phyloP scores from a whole-genome alignment of 31 red algal species.

The Asparagopsis taxiformis region DNA sequence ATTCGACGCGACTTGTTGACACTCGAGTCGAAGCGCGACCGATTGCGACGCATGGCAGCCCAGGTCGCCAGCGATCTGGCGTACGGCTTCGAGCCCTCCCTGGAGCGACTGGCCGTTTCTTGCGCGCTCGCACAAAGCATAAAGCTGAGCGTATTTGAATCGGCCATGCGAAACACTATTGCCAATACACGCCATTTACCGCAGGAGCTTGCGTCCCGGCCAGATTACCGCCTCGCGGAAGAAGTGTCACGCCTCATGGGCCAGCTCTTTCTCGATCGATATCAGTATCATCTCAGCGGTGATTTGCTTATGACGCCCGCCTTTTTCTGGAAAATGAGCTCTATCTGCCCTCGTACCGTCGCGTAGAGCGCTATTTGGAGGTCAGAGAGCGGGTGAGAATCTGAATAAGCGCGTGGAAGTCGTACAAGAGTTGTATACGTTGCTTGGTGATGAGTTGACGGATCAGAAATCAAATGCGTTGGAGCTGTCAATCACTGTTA shows the following conservation, averaged over 20 bases:
- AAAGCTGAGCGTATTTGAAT: slow-evolving; percentile 82
- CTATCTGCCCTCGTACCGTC: slow-evolving; percentile 60
- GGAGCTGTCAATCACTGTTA: slow-evolving; percentile 74
- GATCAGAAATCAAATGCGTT: slow-evolving; percentile 54
- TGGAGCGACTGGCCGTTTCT: slow-evolving; percentile 80
- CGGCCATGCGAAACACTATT: slow-evolving; percentile 64
- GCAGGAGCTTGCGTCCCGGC: slow-evolving; percentile 78
- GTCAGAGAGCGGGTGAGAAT: slow-evolving; percentile 67
- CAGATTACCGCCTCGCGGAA: slow-evolving; percentile 52
- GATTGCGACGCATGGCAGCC: not conserved
- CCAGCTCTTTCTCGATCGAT: slow-evolving; percentile 74
- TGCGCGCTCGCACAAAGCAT: slow-evolving; percentile 86
- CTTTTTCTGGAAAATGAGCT: too few species aligned
- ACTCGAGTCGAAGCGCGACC: not conserved
- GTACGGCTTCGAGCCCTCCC: slow-evolving; percentile 36
- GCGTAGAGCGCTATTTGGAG: slow-evolving; percentile 81
- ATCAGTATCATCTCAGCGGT: too few species aligned
- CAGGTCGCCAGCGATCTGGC: not conserved
- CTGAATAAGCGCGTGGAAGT: slow-evolving; percentile 88
- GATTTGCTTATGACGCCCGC: too few species aligned
- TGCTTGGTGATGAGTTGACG: too few species aligned
- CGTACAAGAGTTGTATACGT: slow-evolving; percentile 84
- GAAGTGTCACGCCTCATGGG: slow-evolving; percentile 87
- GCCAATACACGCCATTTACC: slow-evolving; percentile 79
- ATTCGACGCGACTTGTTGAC: slow-evolving; percentile 39